Evolutionary conservation across 1,284 basidiomycete genomes (phyloP).

Genomic region (Cryptococcus sp.): DNA sequence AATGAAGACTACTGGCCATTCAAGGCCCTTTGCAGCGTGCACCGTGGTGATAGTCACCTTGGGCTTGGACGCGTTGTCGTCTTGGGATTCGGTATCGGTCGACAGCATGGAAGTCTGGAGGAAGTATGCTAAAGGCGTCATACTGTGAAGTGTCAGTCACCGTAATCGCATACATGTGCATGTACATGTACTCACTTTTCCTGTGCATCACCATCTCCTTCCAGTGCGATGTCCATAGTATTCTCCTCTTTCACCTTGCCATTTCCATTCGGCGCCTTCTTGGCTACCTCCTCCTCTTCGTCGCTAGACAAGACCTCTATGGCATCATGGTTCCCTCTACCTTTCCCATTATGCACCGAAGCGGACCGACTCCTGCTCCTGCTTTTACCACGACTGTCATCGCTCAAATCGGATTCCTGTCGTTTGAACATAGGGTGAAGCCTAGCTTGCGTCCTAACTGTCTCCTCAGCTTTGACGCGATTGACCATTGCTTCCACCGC

Average conservation of each 20-base stretch:
- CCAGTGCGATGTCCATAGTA: constrained; percentile 3
- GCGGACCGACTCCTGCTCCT: constrained; percentile 23
- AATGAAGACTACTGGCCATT: constrained; percentile 72
- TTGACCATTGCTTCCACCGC: constrained; percentile 29
- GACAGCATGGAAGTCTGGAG: constrained; percentile 82
- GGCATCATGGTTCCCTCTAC: constrained; percentile 9
- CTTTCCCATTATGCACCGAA: constrained; percentile 10
- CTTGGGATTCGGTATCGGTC: constrained; percentile 71
- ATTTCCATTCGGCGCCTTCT: not conserved
- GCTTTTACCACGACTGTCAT: constrained; percentile 5
- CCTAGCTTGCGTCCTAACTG: constrained; percentile 9
- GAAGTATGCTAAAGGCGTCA: constrained; percentile 73
- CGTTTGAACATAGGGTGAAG: constrained; percentile 44
- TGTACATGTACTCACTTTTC: constrained; percentile 18
- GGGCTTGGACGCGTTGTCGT: constrained; percentile 64
- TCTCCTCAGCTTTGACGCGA: constrained; percentile 13
- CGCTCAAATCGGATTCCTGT: constrained; percentile 8
- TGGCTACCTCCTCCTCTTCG: constrained; percentile 30
- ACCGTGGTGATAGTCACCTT: constrained; percentile 87
- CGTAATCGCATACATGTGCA: constrained; percentile 3
- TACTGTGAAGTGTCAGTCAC: constrained; percentile 48
- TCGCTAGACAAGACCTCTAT: constrained; percentile 43
- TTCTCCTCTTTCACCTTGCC: constrained; percentile 1
- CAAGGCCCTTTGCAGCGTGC: constrained; percentile 87
- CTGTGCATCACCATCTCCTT: constrained; percentile 11